A percentile compares a stretch with the other conserved stretches of the same genome.
Conservation (phyloP, 768 basidiomycete species). For the Lactarius quietus region DNA sequence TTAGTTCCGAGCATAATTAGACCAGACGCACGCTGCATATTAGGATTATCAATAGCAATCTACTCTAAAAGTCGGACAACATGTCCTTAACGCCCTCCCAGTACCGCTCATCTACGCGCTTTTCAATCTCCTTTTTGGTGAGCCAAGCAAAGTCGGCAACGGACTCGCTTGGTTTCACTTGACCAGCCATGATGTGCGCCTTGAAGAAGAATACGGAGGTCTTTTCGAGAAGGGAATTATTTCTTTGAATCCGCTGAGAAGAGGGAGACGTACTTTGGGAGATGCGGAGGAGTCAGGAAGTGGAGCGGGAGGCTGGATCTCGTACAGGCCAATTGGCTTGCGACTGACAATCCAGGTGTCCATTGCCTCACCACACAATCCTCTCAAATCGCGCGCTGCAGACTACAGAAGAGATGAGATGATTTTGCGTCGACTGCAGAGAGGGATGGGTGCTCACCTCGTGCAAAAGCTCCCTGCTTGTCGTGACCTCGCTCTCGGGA, state of each 20-base stretch:
- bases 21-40: neutral
- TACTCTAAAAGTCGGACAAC: constrained; percentile 56
- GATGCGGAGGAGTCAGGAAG: constrained; percentile 24
- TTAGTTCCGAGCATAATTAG: neutral
- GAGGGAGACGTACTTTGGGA: constrained; percentile 22
- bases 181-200: constrained; percentile 88
- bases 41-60: constrained; percentile 1
- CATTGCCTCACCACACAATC: constrained; percentile 77
- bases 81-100: constrained; percentile 80
- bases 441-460: constrained; percentile 47
- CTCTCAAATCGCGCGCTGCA: constrained; percentile 64
- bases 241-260: neutral
- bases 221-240: constrained; percentile 38
- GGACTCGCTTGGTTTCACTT: constrained; percentile 56
- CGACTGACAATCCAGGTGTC: constrained; percentile 93
- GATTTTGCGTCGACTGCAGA: neutral
- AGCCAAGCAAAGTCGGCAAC: constrained; percentile 88
- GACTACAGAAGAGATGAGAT: constrained; percentile 45
- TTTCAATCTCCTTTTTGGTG: constrained; percentile 85
- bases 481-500: constrained; percentile 61
- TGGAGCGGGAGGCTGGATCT: constrained; percentile 37
- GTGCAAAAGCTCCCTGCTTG: constrained; percentile 69
- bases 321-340: constrained; percentile 79
- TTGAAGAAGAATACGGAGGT: constrained; percentile 86
- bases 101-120: constrained; percentile 62